A percentile compares a stretch with the other conserved stretches of the same genome.
These are phyloP conservation scores for Xylaria polymorpha DNA, from an alignment of 2,329 filamentous ascomycete species.

Conservation along the genomic window DNA sequence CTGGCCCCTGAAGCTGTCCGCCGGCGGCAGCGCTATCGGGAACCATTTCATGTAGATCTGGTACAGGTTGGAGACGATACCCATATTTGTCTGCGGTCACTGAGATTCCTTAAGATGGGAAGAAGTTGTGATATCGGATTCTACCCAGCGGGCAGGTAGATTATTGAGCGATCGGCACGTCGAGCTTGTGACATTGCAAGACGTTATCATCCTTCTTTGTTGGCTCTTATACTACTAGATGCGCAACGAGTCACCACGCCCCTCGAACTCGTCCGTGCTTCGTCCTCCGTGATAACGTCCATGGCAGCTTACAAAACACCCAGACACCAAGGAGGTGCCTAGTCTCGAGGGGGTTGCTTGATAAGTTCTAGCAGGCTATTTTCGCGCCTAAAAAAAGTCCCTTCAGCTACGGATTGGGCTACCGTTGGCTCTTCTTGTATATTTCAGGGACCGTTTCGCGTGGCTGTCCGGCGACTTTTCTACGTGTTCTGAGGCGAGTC, in stretches of 20 bases:
- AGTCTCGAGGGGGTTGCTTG: background rate
- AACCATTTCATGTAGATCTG: slow-evolving; percentile 47
- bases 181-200: slow-evolving; percentile 3
- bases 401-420: background rate
- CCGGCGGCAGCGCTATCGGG: slow-evolving; percentile 42
- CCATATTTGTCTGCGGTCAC: slow-evolving; percentile 28
- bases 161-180: background rate
- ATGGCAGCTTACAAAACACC: slow-evolving; percentile 27
- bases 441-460: background rate
- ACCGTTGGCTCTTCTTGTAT: background rate
- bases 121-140: background rate
- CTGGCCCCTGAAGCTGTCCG: slow-evolving; percentile 45
- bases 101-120: background rate
- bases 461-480: slow-evolving; percentile 17
- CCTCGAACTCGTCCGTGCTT: slow-evolving; percentile 5
- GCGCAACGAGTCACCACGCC: too few species aligned
- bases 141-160: background rate
- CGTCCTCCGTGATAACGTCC: slow-evolving; percentile 21
- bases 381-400: background rate
- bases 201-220: background rate
- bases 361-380: background rate
- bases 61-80: slow-evolving; percentile 27
- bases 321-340: background rate
- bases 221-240: slow-evolving; percentile 11
- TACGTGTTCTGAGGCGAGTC: slow-evolving; percentile 7